Evolutionary conservation across 345 rosid genomes (phyloP), one percentile per base, ranked within the genome.

Genomic region (Heritiera fomes): DNA sequence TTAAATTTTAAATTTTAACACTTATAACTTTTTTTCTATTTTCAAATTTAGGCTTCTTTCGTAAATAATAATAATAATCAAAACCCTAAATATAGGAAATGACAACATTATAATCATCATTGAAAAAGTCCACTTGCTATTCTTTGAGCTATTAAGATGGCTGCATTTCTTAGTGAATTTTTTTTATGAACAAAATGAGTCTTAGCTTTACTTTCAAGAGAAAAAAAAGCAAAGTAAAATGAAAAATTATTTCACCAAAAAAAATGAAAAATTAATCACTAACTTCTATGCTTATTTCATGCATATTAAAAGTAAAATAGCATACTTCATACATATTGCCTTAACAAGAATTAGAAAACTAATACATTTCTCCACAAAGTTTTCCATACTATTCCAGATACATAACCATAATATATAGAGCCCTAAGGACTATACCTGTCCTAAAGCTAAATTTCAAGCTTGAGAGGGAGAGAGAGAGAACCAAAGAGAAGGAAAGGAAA

Each of bases 361-460:
- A 34, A 50, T 17, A 53, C 38, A 74, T 41, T 43, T 53, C 9
- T 59, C 41, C 53, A 58, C 50, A 4, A 52, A 74, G 20, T 10
- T 34, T 74, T 41, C 20, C 38, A 58, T 41, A 74, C 77, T 43
- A 41, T 11, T 73, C 66, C 38, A 73, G 6, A 58, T 58, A 53
- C 53, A 73, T 32, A 32, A 17, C 34, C 64, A 71, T 71, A 4
- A 30, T 49, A 71, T 52, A 72, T 0, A 72, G 28, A 34, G 47
- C 63, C 49, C 32, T 53, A 55, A 32, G 76, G 76, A 18, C 49
- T 34, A 72, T 32, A 72, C 5, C 63, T 23, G 28, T 23, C 28
- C 28, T 72, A 53, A 72, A 72, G 62, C 63, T 38, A 72, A 18
- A 14, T 72, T 55, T 72, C 76, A 34, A 72, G 49, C 63, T 72